Evolutionary conservation across 2,329 filamentous ascomycete genomes (phyloP), one percentile per base, ranked within the genome.

Genomic region (Ploettnerulaceae sp.): DNA sequence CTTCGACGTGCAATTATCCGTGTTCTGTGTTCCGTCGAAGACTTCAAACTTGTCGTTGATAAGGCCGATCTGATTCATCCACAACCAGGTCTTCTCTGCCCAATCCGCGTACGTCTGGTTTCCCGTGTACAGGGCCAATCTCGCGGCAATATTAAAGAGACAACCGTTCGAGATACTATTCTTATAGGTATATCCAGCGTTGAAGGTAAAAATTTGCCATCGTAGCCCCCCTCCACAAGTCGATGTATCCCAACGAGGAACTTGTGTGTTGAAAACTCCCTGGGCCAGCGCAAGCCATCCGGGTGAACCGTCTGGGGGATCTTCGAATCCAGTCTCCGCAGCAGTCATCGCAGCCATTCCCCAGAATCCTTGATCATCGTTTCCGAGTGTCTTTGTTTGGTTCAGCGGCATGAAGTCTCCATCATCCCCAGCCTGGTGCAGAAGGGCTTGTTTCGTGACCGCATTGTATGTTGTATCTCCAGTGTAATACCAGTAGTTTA

Each of bases 401-500:
- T 86, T 85, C 2, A 73, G 68, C 5, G 88, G 86, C 80, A 91
- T 90, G 64, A 84, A 93, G 61, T 90, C 81, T 44, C 79, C 71
- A 58, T 84, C 72, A 0, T 77, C 73, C 47, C 86, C 86, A 47
- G 82, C 78, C 66, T 94, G 88, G 63, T 79, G 81, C 37, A 89
- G 71, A 55, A 94, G 72, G 7, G 77, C 88, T 53, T 86, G 72
- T 65, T 61, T 87, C 84, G 55, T 50, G 0, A 54, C 43, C 7
- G 48, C 50, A 61, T 89, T 89, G 68, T 86, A 93, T 34, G 74
- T 72, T 7, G 72, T 70, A 60, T 91, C 86, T 17, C 80, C 81
- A 0, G 86, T 90, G 61, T 87, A 86, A 61, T 82, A 85, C 86
- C 86, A 93, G 64, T 93, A 93, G 57, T 93, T 85, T 46, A 94